A percentile compares a stretch with the other conserved stretches of the same genome.
Conservation (phyloP, 2,329 filamentous ascomycete species). For the Paraphoma chrysanthemicola region DNA sequence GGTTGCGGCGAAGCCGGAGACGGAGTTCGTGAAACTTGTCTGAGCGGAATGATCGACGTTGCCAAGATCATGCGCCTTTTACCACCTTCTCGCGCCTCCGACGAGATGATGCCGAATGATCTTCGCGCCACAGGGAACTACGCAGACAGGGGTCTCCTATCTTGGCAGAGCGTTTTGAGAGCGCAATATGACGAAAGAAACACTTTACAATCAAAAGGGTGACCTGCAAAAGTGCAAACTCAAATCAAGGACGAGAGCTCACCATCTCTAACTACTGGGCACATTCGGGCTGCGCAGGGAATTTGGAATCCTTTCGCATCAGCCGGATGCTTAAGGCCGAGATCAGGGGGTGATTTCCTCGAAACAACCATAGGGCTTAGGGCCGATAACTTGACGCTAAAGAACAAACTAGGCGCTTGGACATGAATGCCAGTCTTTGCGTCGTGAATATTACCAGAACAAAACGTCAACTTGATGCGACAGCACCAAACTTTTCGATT, state of each 20-base stretch:
- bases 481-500: too few species aligned
- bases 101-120: constrained; percentile 14
- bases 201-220: too few species aligned
- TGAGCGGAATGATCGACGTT: not conserved
- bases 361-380: constrained; percentile 10
- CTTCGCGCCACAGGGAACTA: not conserved
- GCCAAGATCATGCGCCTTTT: not conserved
- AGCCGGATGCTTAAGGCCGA: not conserved
- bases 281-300: not conserved
- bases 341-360: constrained; percentile 2
- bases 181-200: too few species aligned
- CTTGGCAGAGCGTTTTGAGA: not conserved
- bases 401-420: constrained; percentile 3
- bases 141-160: not conserved
- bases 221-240: not conserved
- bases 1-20: constrained; percentile 1
- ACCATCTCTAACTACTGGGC: not conserved
- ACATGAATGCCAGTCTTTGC: not conserved
- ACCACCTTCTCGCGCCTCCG: constrained; percentile 14
- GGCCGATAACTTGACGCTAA: constrained; percentile 8
- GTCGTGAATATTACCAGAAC: not conserved
- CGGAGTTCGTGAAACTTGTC: constrained; percentile 6
- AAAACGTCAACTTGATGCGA: too few species aligned
- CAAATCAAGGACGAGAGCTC: not conserved
- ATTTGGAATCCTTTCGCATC: constrained; percentile 1